Evolutionary conservation across 768 basidiomycete species (phyloP).

Genomic region (Crucibulum laeve): DNA sequence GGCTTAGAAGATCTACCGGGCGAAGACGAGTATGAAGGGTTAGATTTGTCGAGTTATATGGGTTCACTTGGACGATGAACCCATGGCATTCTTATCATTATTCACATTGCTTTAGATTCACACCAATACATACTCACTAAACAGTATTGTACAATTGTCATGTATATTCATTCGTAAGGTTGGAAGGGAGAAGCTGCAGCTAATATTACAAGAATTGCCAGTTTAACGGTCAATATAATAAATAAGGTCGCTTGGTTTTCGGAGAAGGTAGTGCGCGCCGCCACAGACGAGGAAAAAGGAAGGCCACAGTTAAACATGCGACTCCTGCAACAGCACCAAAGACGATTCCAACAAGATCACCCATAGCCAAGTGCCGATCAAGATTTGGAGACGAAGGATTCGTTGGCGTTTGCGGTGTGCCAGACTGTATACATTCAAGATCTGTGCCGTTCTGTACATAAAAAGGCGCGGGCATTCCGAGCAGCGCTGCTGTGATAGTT

Average conservation of each 20-base stretch:
- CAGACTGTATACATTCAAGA: conserved; percentile 11
- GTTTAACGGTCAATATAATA: conserved; percentile 8
- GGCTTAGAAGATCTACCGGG: conserved; percentile 89
- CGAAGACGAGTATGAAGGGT: conserved; percentile 87
- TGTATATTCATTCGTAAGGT: not conserved
- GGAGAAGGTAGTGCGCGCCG: conserved; percentile 13
- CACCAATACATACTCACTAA: not conserved
- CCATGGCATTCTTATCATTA: conserved; percentile 22
- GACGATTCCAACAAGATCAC: conserved; percentile 15
- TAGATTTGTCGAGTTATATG: conserved; percentile 88
- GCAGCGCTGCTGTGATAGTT: conserved; percentile 11
- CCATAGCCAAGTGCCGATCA: conserved; percentile 6
- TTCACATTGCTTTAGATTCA: conserved; percentile 4
- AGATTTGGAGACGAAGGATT: not conserved
- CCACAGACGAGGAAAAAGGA: conserved; percentile 19
- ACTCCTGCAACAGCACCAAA: conserved; percentile 16
- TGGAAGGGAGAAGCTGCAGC: too few relatives aligned
- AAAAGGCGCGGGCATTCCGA: conserved; percentile 21
- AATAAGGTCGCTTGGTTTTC: conserved; percentile 4
- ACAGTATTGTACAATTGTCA: conserved; percentile 24
- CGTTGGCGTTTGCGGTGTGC: not conserved
- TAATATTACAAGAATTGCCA: not conserved
- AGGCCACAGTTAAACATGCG: conserved; percentile 13
- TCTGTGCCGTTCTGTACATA: conserved; percentile 20
- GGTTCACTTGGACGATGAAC: conserved; percentile 63